These are phyloP conservation scores for Pseudonectria foliicola DNA, from an alignment of 2,329 filamentous ascomycete genomes.

Conservation along the genomic window DNA sequence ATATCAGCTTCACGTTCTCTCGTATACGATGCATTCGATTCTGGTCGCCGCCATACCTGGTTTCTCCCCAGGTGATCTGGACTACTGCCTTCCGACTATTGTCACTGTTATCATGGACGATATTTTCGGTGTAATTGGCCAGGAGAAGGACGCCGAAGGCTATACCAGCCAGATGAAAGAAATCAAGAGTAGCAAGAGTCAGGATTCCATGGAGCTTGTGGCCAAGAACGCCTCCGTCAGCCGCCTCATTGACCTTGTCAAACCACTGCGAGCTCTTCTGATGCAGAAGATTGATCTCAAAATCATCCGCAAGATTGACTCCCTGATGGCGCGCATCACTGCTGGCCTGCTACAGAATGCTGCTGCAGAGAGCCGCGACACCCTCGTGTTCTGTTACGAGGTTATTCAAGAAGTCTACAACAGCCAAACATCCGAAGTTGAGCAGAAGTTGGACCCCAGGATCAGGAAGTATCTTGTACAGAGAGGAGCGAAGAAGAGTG, in stretches of 20 bases:
- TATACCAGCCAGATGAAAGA: constrained; percentile 96
- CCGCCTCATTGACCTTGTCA: constrained; percentile 67
- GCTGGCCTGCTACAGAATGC: constrained; percentile 78
- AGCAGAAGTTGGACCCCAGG: constrained; percentile 52
- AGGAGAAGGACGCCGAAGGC: constrained; percentile 95
- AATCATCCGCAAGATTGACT: constrained; percentile 84
- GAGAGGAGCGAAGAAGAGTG: constrained; percentile 67
- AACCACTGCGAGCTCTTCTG: constrained; percentile 70
- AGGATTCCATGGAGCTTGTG: constrained; percentile 92
- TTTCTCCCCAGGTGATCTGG: constrained; percentile 74
- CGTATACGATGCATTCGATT: constrained; percentile 90
- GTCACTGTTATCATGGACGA: constrained; percentile 92
- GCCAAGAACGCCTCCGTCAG: constrained; percentile 73
- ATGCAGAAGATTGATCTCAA: constrained; percentile 77
- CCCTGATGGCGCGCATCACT: constrained; percentile 75
- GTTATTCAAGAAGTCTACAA: constrained; percentile 82
- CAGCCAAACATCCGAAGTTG: constrained; percentile 44
- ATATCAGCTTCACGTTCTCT: constrained; percentile 91
- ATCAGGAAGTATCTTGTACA: constrained; percentile 73
- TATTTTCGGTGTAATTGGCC: constrained; percentile 83
- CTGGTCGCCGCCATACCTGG: constrained; percentile 67
- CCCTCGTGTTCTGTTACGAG: constrained; percentile 92
- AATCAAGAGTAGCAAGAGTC: constrained; percentile 96
- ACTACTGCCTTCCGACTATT: constrained; percentile 76
- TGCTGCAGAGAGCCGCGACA: constrained; percentile 68